Evolutionary conservation across 2,329 filamentous ascomycete genomes (phyloP), one percentile per base, ranked within the genome.

Genomic region (Hawksworthiomyces lignivorus): DNA sequence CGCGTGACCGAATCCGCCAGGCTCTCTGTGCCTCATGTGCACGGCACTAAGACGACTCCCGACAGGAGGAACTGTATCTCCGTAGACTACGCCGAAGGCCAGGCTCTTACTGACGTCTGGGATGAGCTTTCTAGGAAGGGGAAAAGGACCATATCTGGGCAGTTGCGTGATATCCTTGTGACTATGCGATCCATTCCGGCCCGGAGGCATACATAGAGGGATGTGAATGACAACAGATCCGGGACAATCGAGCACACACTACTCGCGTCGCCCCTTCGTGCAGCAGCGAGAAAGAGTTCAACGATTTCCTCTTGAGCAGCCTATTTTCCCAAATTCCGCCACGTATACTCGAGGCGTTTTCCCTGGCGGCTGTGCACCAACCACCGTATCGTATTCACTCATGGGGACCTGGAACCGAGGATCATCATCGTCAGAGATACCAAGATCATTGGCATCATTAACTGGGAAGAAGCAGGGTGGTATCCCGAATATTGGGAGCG

Each of bases 381-480:
- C 15, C 56, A 63, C 47, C 50, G 50, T n/a, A 52, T 63, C 24
- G 60, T 67, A 1, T 67, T 77, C 45, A 70, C 70, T 2, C 71
- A 77, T 55, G 64, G 64, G 4, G 72, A 77, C 51, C 56, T 77
- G 10, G 59, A 57, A 9, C 61, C 59, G 4, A 48, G 63, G 4
- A 73, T 73, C 41, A 68, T 73, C 22, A 44, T 73, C 4, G 55
- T 62, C 3, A 46, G 54, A 2, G 62, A 59, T 3, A 62, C 62
- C 14, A 53, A 59, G 7, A 55, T 70, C 14, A 56, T 56, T 31
- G 68, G 60, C 4, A 59, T 72, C 19, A 43, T 72, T 19, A 69
- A 71, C 48, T 72, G 68, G 68, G 68, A 72, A 48, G 56, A 60
- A 22, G 56, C 63, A 18, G 67, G 67, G 2, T 72, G 64, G 65